phyloP scores from a whole-genome alignment of 139 green algal genomes.

The Gonium pectorale region DNA sequence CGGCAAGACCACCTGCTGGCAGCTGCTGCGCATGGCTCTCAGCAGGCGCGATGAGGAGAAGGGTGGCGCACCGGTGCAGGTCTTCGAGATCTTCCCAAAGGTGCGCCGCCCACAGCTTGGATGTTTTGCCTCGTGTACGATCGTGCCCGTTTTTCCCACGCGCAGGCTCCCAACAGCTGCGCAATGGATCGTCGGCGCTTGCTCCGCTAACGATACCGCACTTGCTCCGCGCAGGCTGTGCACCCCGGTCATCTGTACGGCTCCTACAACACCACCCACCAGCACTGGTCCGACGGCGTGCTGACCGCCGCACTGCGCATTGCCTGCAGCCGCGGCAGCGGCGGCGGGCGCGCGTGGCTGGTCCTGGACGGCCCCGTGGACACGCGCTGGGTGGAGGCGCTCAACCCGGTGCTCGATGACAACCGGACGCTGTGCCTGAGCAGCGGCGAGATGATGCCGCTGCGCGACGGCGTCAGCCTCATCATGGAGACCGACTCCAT shows the following conservation, averaged over 20 bases:
- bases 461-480: constrained; percentile 64
- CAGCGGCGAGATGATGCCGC: constrained; percentile 67
- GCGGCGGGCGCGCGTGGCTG: constrained; percentile 51
- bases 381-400: constrained; percentile 70
- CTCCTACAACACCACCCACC: constrained; percentile 66
- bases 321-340: constrained; percentile 36
- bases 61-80: constrained; percentile 20
- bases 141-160: too few species aligned
- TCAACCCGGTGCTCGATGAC: constrained; percentile 83
- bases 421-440: constrained; percentile 73
- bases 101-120: too few species aligned
- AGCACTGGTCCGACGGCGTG: constrained; percentile 81
- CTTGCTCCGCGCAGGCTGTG: constrained; percentile 45
- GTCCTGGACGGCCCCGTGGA: constrained; percentile 73
- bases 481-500: constrained; percentile 71
- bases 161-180: too few species aligned
- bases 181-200: too few species aligned
- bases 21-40: constrained; percentile 60
- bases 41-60: constrained; percentile 47
- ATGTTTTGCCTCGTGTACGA: too few species aligned
- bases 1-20: constrained; percentile 63
- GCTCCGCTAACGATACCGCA: too few species aligned
- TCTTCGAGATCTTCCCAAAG: constrained; percentile 50
- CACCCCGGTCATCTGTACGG: constrained; percentile 78
- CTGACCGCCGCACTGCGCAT: constrained; percentile 67